phyloP scores from a whole-genome alignment of 2,329 filamentous ascomycete genomes.

The Biscogniauxia marginata region DNA sequence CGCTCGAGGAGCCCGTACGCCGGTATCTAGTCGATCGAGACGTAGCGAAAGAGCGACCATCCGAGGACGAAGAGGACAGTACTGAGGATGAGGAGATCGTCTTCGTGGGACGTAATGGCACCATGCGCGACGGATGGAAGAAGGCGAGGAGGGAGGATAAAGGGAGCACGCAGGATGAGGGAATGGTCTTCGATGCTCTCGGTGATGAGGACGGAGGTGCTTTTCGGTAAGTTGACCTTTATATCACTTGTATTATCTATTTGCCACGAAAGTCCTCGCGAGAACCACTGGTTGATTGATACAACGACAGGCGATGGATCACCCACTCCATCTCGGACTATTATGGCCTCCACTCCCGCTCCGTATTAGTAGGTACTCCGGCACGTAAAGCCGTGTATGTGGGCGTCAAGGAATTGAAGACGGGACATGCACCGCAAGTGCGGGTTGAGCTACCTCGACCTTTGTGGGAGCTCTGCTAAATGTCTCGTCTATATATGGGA shows the following conservation, averaged over 20 bases:
- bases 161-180: conserved; percentile 55
- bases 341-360: conserved; percentile 84
- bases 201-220: conserved; percentile 70
- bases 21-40: conserved; percentile 64
- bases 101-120: conserved; percentile 73
- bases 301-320: conserved; percentile 72
- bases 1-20: conserved; percentile 81
- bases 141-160: conserved; percentile 42
- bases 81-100: conserved; percentile 83
- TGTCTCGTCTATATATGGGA: neutral
- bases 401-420: conserved; percentile 57
- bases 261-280: neutral
- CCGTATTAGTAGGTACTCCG: conserved; percentile 69
- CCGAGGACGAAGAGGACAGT: conserved; percentile 42
- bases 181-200: conserved; percentile 76
- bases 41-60: conserved; percentile 33
- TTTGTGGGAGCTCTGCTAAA: conserved; percentile 60
- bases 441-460: conserved; percentile 53
- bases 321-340: conserved; percentile 91
- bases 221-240: conserved; percentile 66
- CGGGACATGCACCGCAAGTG: conserved; percentile 24
- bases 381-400: conserved; percentile 80
- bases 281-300: neutral
- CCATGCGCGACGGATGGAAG: conserved; percentile 55
- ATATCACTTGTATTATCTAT: conserved; percentile 12